Evolutionary conservation across 2,329 filamentous ascomycete genomes (phyloP).

Genomic region (Periconia sp.): DNA sequence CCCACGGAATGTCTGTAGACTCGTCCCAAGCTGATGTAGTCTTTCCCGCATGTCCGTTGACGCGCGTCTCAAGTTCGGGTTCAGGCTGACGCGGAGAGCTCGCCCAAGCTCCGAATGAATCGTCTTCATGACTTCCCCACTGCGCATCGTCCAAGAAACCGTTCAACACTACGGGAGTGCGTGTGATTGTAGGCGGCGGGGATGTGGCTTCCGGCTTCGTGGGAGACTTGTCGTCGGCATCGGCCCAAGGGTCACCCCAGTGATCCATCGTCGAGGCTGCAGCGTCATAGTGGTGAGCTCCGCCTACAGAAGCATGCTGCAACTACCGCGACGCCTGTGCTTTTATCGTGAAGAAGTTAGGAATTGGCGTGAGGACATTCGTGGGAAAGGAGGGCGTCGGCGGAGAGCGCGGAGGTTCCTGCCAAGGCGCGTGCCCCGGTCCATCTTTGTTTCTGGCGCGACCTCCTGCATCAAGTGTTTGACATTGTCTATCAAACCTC

Average conservation of each 20-base stretch:
- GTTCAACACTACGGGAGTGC: slow-evolving; percentile 28
- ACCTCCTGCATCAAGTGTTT: slow-evolving; percentile 1
- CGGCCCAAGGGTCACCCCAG: slow-evolving; percentile 50
- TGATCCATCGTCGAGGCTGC: slow-evolving; percentile 45
- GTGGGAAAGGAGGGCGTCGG: neutral
- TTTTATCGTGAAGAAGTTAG: neutral
- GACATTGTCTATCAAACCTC: slow-evolving; percentile 1
- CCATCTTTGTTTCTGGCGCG: neutral
- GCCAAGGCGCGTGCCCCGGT: slow-evolving; percentile 3
- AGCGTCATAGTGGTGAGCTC: slow-evolving; percentile 44
- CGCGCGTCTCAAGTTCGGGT: slow-evolving; percentile 5
- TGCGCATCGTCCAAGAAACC: slow-evolving; percentile 45
- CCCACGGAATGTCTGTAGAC: slow-evolving; percentile 17
- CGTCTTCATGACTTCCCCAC: slow-evolving; percentile 40
- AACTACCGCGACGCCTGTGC: neutral
- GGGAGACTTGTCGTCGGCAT: slow-evolving; percentile 23
- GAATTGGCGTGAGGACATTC: neutral
- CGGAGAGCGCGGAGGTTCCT: slow-evolving; percentile 1
- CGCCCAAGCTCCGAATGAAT: slow-evolving; percentile 38
- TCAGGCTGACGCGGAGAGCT: slow-evolving; percentile 13
- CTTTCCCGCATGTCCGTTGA: slow-evolving; percentile 1
- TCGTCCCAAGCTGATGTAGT: slow-evolving; percentile 1
- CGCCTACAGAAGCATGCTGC: slow-evolving; percentile 40
- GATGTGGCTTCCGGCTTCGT: slow-evolving; percentile 32
- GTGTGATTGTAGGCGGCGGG: slow-evolving; percentile 19